A percentile compares a stretch with the other conserved stretches of the same genome.
Evolutionary conservation across 345 rosid genomes (phyloP).

Genomic region (Salix purpurea): DNA sequence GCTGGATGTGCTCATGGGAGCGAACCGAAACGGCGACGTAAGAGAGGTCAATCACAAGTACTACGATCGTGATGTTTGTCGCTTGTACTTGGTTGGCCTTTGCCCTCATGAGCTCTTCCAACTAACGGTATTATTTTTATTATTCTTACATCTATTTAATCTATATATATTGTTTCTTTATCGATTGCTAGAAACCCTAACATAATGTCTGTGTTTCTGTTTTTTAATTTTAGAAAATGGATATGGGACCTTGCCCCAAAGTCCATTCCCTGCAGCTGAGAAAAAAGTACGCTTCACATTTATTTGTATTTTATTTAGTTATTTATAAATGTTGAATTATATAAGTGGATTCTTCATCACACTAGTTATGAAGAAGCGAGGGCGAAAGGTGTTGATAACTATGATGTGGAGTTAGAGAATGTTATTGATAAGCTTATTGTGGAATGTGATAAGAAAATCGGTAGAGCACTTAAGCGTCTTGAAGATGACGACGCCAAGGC

Average conservation of each 20-base stretch:
- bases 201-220: neutral
- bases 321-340: neutral
- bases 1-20: slow-evolving; percentile 99
- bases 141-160: neutral
- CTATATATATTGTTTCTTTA: neutral
- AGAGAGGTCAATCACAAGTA: slow-evolving; percentile 94
- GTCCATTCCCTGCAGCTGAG: slow-evolving; percentile 95
- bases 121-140: slow-evolving; percentile 49
- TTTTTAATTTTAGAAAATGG: slow-evolving; percentile 76
- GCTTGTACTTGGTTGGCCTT: slow-evolving; percentile 88
- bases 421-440: slow-evolving; percentile 91
- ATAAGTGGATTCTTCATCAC: neutral
- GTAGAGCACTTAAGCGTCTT: slow-evolving; percentile 94
- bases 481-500: slow-evolving; percentile 99
- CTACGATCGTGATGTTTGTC: slow-evolving; percentile 99
- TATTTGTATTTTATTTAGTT: neutral
- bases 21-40: slow-evolving; percentile 96
- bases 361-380: slow-evolving; percentile 84
- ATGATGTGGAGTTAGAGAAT: slow-evolving; percentile 93
- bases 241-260: slow-evolving; percentile 99
- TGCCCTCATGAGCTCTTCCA: slow-evolving; percentile 99
- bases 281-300: slow-evolving; percentile 75
- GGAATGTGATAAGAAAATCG: slow-evolving; percentile 95
- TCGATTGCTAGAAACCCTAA: neutral
- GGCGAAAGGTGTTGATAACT: slow-evolving; percentile 72